A percentile compares a stretch with the other conserved stretches of the same genome.
These are phyloP conservation scores for Cutaneotrichosporon mucoides DNA, from an alignment of 1,284 basidiomycete species.

Conservation along the genomic window DNA sequence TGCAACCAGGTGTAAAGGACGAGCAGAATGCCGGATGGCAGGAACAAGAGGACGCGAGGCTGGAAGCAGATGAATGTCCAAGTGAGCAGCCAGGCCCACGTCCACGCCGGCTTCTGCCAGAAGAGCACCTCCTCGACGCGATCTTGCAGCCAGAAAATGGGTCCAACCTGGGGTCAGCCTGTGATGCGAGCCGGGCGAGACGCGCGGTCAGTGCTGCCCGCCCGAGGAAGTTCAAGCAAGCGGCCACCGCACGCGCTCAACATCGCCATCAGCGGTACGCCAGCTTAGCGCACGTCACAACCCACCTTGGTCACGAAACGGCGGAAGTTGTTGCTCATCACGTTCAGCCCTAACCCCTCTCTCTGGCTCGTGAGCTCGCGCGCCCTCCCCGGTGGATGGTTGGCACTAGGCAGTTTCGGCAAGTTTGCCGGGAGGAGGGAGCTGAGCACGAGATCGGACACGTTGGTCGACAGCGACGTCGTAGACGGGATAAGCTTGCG, in stretches of 20 bases:
- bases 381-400: slow-evolving; percentile 4
- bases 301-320: slow-evolving; percentile 46
- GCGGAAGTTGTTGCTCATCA: slow-evolving; percentile 47
- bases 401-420: slow-evolving; percentile 31
- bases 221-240: neutral
- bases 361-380: slow-evolving; percentile 41
- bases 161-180: slow-evolving; percentile 36
- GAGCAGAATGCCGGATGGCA: slow-evolving; percentile 39
- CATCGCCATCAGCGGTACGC: neutral
- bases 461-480: slow-evolving; percentile 33
- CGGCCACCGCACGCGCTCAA: neutral
- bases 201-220: neutral
- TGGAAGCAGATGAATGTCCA: slow-evolving; percentile 50
- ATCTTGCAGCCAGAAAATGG: slow-evolving; percentile 49
- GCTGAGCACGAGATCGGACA: slow-evolving; percentile 41
- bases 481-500: slow-evolving; percentile 26
- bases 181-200: neutral
- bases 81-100: slow-evolving; percentile 43
- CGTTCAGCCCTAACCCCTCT: slow-evolving; percentile 39
- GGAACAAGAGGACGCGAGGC: slow-evolving; percentile 42
- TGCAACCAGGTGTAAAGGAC: slow-evolving; percentile 41
- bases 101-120: slow-evolving; percentile 49
- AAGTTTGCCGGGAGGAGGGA: slow-evolving; percentile 41
- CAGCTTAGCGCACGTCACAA: neutral
- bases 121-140: slow-evolving; percentile 49